Evolutionary conservation across 768 basidiomycete species (phyloP).

Genomic region (Daedalea quercina): DNA sequence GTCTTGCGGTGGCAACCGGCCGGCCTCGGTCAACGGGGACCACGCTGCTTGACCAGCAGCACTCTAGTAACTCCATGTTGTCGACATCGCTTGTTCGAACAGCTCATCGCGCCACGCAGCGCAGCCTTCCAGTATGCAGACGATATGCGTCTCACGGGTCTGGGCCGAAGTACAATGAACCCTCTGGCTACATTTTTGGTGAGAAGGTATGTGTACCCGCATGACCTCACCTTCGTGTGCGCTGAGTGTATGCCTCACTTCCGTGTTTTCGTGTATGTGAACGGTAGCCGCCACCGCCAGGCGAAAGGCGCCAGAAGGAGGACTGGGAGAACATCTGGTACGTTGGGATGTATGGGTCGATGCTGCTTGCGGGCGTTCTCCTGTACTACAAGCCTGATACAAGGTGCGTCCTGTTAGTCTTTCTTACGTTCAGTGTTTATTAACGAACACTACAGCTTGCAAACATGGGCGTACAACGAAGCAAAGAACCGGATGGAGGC

Average conservation of each 20-base stretch:
- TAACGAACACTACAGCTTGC: conserved; percentile 49
- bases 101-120: conserved; percentile 19
- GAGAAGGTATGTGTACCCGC: conserved; percentile 60
- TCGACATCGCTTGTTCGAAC: conserved; percentile 44
- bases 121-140: conserved; percentile 16
- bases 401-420: conserved; percentile 55
- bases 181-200: conserved; percentile 79
- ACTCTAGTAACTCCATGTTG: conserved; percentile 36
- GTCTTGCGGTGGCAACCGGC: neutral
- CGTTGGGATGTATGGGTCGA: conserved; percentile 84
- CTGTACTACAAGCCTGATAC: conserved; percentile 93
- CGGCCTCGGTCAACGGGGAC: neutral
- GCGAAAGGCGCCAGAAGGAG: conserved; percentile 82
- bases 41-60: neutral
- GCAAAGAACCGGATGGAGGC: conserved; percentile 89
- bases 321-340: conserved; percentile 92
- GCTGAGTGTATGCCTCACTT: neutral
- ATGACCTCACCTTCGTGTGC: neutral
- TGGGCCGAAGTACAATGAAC: conserved; percentile 83
- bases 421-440: neutral
- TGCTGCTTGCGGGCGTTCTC: conserved; percentile 68
- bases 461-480: conserved; percentile 88
- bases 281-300: conserved; percentile 62
- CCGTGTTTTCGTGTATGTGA: neutral
- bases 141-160: conserved; percentile 65